A percentile compares a stretch with the other conserved stretches of the same genome.
These are phyloP conservation scores for Capsicum baccatum DNA, from an alignment of 257 asterid genomes.

Conservation along the genomic window DNA sequence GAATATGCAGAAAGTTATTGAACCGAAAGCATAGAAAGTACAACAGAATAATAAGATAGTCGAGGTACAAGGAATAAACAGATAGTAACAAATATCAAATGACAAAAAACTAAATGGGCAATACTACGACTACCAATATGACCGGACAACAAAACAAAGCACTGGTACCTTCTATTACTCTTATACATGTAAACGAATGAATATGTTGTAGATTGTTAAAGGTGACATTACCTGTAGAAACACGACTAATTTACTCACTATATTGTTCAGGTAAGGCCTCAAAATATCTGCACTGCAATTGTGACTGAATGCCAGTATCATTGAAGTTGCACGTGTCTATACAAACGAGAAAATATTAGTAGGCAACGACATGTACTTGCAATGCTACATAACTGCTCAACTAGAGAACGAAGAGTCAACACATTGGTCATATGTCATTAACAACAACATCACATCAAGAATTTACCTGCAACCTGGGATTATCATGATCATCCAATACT, in stretches of 20 bases:
- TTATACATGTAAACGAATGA: not conserved
- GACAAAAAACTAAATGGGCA: too few species aligned
- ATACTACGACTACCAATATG: too few species aligned
- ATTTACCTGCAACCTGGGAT: constrained; percentile 30
- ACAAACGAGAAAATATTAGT: not conserved
- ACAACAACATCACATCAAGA: not conserved
- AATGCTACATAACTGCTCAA: too few species aligned
- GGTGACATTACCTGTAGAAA: constrained; percentile 19
- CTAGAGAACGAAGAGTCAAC: too few species aligned
- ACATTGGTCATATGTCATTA: not conserved
- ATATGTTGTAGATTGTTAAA: not conserved
- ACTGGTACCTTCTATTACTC: not conserved
- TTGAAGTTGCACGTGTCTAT: constrained; percentile 20
- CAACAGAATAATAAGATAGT: not conserved
- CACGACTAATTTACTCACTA: not conserved
- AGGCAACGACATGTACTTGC: not conserved
- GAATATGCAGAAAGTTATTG: not conserved
- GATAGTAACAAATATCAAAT: too few species aligned
- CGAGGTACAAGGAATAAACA: too few species aligned
- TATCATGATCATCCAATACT: constrained; percentile 5
- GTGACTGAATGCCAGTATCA: not conserved
- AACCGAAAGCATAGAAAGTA: too few species aligned
- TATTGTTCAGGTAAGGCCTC: constrained; percentile 11
- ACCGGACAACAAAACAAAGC: too few species aligned
- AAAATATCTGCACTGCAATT: not conserved